Evolutionary conservation across 2,329 filamentous ascomycete species (phyloP).

Genomic region (Arthroderma sp.): DNA sequence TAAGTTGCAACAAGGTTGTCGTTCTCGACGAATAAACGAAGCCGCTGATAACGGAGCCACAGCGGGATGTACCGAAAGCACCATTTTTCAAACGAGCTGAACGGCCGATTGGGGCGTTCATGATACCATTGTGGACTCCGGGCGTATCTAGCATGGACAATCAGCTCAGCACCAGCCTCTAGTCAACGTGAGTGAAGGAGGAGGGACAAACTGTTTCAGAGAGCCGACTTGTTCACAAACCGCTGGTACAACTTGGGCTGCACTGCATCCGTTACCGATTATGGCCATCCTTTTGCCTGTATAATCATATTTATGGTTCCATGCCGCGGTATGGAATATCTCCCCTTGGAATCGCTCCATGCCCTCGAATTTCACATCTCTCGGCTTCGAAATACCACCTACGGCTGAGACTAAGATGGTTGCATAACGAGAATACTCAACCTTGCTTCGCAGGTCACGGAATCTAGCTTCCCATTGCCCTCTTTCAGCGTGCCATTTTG

Average conservation of each 20-base stretch:
- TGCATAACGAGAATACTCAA: conserved; percentile 7
- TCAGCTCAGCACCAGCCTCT: neutral
- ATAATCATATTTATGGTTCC: conserved; percentile 16
- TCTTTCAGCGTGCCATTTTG: conserved; percentile 5
- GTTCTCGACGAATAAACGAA: conserved; percentile 12
- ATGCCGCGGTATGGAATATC: conserved; percentile 20
- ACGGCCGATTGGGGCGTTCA: conserved; percentile 20
- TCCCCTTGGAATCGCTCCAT: conserved; percentile 17
- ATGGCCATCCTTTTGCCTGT: conserved; percentile 17
- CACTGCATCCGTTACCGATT: conserved; percentile 20
- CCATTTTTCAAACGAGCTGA: conserved; percentile 18
- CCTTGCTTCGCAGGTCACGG: conserved; percentile 3
- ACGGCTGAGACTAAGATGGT: conserved; percentile 15
- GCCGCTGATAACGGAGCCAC: conserved; percentile 12
- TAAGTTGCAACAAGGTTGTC: conserved; percentile 13
- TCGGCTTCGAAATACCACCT: conserved; percentile 17
- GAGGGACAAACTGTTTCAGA: conserved; percentile 12
- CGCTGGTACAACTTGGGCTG: conserved; percentile 14
- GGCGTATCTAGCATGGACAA: neutral
- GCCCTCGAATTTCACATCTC: conserved; percentile 16
- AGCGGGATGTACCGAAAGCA: conserved; percentile 16
- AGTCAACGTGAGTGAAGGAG: no score
- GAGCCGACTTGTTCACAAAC: conserved; percentile 9
- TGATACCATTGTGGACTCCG: conserved; percentile 21
- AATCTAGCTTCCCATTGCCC: conserved; percentile 6